phyloP scores from a whole-genome alignment of 108 stramenopile species.

The Stephanodiscus minutulus region DNA sequence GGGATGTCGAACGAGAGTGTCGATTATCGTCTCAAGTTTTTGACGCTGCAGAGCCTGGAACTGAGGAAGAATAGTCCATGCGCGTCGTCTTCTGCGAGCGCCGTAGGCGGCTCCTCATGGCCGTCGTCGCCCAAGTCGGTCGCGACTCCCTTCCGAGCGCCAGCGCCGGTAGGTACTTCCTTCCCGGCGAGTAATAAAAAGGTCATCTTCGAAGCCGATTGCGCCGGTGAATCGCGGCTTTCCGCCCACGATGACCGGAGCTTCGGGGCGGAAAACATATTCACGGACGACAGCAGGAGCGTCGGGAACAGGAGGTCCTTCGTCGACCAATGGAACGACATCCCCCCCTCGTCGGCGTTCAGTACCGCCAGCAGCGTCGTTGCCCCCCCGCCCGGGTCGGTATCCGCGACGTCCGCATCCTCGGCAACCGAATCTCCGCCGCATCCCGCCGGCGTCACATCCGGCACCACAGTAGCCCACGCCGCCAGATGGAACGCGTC shows the following conservation, averaged over 20 bases:
- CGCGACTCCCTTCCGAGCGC: background rate
- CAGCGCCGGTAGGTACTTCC: background rate
- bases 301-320: background rate
- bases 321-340: slow-evolving; percentile 1
- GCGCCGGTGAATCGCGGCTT: no score
- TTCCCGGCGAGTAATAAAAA: background rate
- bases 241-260: background rate
- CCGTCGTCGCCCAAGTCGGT: background rate
- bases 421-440: background rate
- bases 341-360: background rate
- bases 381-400: background rate
- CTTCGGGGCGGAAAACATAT: background rate
- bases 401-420: background rate
- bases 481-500: background rate
- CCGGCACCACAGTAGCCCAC: background rate
- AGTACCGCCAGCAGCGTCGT: background rate
- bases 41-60: slow-evolving; percentile 20
- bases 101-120: no score
- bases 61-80: background rate
- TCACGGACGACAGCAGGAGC: background rate
- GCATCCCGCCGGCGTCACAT: background rate
- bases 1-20: slow-evolving; percentile 1
- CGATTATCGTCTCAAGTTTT: slow-evolving; percentile 5
- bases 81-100: background rate
- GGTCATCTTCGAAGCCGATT: slow-evolving; percentile 7